A percentile compares a stretch with the other conserved stretches of the same genome.
phyloP scores from a whole-genome alignment of 768 basidiomycete species.

The Antrodiella citrinella region DNA sequence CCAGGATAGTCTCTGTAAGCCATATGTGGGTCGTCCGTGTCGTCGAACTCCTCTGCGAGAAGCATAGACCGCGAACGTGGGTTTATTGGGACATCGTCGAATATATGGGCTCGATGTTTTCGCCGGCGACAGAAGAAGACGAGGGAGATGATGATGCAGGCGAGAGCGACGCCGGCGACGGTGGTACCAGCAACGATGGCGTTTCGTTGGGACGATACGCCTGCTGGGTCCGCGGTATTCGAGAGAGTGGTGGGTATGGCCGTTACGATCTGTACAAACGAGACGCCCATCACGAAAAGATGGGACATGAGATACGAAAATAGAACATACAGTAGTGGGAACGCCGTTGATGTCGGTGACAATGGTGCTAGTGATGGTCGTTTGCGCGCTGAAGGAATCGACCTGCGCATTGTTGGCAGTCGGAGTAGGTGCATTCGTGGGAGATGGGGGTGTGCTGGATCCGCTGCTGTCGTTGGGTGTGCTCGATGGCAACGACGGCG shows the following conservation, averaged over 20 bases:
- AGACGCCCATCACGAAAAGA: not conserved
- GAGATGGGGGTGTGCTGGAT: not conserved
- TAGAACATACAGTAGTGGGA: conserved; percentile 3
- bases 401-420: not conserved
- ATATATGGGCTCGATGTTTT: conserved; percentile 22
- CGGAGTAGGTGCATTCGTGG: not conserved
- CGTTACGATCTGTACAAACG: conserved; percentile 11
- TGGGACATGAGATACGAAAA: not conserved
- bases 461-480: not conserved
- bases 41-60: conserved; percentile 23
- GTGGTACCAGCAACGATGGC: conserved; percentile 25
- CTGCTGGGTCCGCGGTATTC: not conserved
- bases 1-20: conserved; percentile 18
- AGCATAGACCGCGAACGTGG: conserved; percentile 17
- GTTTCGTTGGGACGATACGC: conserved; percentile 11
- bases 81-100: conserved; percentile 7
- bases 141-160: conserved; percentile 19
- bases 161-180: conserved; percentile 20
- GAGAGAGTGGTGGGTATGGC: conserved; percentile 17
- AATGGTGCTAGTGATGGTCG: conserved; percentile 3
- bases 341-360: conserved; percentile 4
- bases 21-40: conserved; percentile 15
- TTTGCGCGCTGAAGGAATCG: not conserved
- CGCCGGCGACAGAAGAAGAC: conserved; percentile 22
- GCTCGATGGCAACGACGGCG: not conserved